Evolutionary conservation across 768 basidiomycete species (phyloP).

Genomic region (Boletus barrowsii): DNA sequence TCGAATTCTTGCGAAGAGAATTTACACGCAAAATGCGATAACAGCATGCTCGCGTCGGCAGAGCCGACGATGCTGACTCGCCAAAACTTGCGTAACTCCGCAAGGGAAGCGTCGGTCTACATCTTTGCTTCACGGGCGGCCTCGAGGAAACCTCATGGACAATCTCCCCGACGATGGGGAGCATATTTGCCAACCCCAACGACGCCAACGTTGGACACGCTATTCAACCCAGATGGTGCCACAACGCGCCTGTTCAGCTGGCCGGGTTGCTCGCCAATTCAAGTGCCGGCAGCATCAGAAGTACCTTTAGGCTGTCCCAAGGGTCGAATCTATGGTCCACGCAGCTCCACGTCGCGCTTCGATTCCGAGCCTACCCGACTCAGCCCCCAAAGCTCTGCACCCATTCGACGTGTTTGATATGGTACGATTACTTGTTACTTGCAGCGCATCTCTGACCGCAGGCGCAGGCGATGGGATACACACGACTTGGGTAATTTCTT

Average conservation of each 20-base stretch:
- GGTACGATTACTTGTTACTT: no score
- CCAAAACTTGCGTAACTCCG: slow-evolving; percentile 2
- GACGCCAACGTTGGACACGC: neutral
- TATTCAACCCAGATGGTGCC: neutral
- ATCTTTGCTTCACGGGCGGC: slow-evolving; percentile 9
- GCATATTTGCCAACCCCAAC: slow-evolving; percentile 2
- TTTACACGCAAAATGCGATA: slow-evolving; percentile 6
- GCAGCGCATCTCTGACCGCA: no score
- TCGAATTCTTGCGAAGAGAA: neutral
- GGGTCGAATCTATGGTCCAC: neutral
- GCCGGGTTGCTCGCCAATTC: neutral
- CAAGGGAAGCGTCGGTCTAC: slow-evolving; percentile 7
- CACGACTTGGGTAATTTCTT: no score
- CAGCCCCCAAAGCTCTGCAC: no score
- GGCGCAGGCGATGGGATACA: no score
- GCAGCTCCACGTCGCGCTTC: neutral
- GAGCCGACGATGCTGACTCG: neutral
- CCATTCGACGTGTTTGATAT: no score
- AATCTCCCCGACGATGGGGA: slow-evolving; percentile 13
- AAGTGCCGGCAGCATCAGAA: neutral
- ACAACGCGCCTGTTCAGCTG: slow-evolving; percentile 4
- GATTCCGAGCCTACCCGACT: neutral
- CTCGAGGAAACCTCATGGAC: slow-evolving; percentile 27
- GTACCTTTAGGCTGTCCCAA: neutral
- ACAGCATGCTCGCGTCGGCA: slow-evolving; percentile 21